Base-by-base conservation (phyloP, 805 yeast genomes). In the Nakazawaea sp. region DNA sequence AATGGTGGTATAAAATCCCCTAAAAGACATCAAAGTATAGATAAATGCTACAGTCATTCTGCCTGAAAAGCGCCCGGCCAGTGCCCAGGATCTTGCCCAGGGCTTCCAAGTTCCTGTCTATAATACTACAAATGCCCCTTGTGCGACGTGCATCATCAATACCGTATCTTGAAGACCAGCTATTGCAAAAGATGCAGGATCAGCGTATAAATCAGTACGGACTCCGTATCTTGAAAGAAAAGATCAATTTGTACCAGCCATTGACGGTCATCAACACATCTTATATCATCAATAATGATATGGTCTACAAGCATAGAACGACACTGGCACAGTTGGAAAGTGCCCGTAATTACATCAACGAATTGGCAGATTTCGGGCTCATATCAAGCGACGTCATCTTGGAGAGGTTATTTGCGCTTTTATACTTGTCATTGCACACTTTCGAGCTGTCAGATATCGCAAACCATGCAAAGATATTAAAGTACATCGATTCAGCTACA, bases 121-220 rank as follows among this genome's bases (percentile, higher is more conserved):
- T n/a, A n/a, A n/a, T n/a, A n/a, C n/a, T n/a, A n/a, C n/a, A n/a
- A n/a, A n/a, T n/a, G n/a, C n/a, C n/a, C n/a, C n/a, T n/a, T n/a
- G n/a, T n/a, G n/a, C n/a, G n/a, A n/a, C n/a, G n/a, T n/a, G n/a
- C n/a, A n/a, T n/a, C n/a, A n/a, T n/a, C n/a, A n/a, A 12, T 30
- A 30, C 38, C 38, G 8, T 30, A 4, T 16, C n/a, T 26, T 15
- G 35, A 30, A 18, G 11, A 18, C n/a, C 32, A 34, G 16, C 24
- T 39, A 24, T 13, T 30, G 29, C 7, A 3, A 9, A 39, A 34
- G 20, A 12, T 39, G 28, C 13, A 21, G 20, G 38, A 39, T 18
- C 30, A 27, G n/a, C 32, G 19, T 18, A 33, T 38, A 13, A 33
- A 20, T 12, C 38, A 30, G 16, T 30, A 30, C 33, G 36, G 42